A percentile compares a stretch with the other conserved stretches of the same genome.
phyloP scores from a whole-genome alignment of 805 yeast species.

The Lipomyces kockii region DNA sequence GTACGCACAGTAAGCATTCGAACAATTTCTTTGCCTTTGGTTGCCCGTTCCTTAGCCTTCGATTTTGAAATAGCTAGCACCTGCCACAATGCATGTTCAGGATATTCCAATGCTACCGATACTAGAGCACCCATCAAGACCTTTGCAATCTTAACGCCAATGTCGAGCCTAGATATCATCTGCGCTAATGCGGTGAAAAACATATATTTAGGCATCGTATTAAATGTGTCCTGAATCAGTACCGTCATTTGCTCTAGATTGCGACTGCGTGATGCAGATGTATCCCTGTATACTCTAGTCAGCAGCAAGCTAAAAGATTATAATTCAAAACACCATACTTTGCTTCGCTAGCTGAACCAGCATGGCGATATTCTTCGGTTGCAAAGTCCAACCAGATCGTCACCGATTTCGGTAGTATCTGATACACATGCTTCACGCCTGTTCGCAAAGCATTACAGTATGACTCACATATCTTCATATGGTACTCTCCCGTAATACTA shows the following conservation, averaged over 20 bases:
- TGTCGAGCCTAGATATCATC: slow-evolving; percentile 72
- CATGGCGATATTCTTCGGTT: slow-evolving; percentile 13
- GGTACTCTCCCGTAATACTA: slow-evolving; percentile 50
- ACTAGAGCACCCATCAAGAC: slow-evolving; percentile 53
- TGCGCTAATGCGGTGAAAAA: slow-evolving; percentile 91
- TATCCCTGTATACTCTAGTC: slow-evolving; percentile 5
- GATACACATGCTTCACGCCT: slow-evolving; percentile 72
- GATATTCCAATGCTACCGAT: slow-evolving; percentile 63
- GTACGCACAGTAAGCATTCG: slow-evolving; percentile 10
- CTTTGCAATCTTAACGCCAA: slow-evolving; percentile 60
- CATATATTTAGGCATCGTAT: slow-evolving; percentile 55
- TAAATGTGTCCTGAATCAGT: slow-evolving; percentile 47
- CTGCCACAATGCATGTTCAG: slow-evolving; percentile 85
- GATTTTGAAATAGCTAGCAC: slow-evolving; percentile 74
- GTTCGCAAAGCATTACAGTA: slow-evolving; percentile 63
- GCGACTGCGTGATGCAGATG: slow-evolving; percentile 27
- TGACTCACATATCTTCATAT: slow-evolving; percentile 58
- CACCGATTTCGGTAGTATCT: slow-evolving; percentile 78
- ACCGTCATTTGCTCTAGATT: slow-evolving; percentile 28
- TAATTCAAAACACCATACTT: neutral
- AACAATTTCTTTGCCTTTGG: slow-evolving; percentile 54
- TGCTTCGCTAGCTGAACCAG: slow-evolving; percentile 7
- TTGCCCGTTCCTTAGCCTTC: slow-evolving; percentile 51
- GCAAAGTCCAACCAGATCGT: slow-evolving; percentile 87
- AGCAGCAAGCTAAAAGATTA: neutral